These are phyloP conservation scores for Spathaspora sp. DNA, from an alignment of 805 yeast species.

Conservation along the genomic window DNA sequence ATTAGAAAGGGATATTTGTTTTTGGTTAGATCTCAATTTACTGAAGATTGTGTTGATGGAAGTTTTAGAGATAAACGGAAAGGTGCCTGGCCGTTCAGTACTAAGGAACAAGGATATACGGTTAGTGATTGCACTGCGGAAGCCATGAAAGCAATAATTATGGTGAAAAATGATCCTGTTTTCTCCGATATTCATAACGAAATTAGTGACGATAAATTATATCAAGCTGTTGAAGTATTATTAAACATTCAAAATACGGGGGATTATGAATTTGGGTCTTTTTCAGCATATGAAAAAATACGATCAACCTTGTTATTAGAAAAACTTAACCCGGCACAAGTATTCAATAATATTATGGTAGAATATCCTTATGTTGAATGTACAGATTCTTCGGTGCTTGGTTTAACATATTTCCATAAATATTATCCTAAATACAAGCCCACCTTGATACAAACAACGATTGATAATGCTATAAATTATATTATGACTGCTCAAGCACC, in stretches of 20 bases:
- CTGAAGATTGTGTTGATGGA: slow-evolving; percentile 70
- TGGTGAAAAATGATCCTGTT: slow-evolving; percentile 70
- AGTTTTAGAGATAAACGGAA: slow-evolving; percentile 76
- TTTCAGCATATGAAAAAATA: slow-evolving; percentile 85
- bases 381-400: slow-evolving; percentile 91
- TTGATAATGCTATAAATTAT: slow-evolving; percentile 68
- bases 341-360: slow-evolving; percentile 96
- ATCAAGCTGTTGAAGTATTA: slow-evolving; percentile 73
- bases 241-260: slow-evolving; percentile 76
- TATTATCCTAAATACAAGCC: slow-evolving; percentile 60
- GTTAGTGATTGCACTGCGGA: slow-evolving; percentile 98
- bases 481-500: slow-evolving; percentile 62
- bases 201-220: slow-evolving; percentile 51
- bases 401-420: slow-evolving; percentile 73
- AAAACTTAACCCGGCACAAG: slow-evolving; percentile 90
- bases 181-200: slow-evolving; percentile 47
- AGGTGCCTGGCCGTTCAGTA: slow-evolving; percentile 97
- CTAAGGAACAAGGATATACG: slow-evolving; percentile 92
- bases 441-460: slow-evolving; percentile 64
- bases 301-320: slow-evolving; percentile 79
- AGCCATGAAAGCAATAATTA: slow-evolving; percentile 85
- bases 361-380: slow-evolving; percentile 98
- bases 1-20: slow-evolving; percentile 68
- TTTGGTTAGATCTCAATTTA: slow-evolving; percentile 79
- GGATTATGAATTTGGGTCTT: slow-evolving; percentile 81